phyloP scores from a whole-genome alignment of 768 basidiomycete species.

The Rossbeevera mucosa region DNA sequence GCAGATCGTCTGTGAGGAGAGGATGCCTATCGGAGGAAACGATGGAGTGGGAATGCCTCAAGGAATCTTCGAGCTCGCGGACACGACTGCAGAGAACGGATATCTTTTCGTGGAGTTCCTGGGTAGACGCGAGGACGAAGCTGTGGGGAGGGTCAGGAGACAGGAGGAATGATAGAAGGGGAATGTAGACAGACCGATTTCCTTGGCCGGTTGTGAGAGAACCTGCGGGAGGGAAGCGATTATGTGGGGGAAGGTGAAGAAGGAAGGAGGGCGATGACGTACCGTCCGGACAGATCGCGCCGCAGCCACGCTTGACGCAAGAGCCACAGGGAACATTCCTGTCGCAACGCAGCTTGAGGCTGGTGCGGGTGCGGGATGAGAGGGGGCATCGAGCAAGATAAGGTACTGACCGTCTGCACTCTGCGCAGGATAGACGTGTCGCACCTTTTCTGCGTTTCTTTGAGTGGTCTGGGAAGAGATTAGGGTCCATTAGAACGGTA shows the following conservation, averaged over 20 bases:
- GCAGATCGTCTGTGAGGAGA: slow-evolving; percentile 65
- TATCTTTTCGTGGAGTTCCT: slow-evolving; percentile 81
- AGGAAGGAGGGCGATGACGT: slow-evolving; percentile 26
- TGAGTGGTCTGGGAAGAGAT: slow-evolving; percentile 29
- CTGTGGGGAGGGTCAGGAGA: slow-evolving; percentile 31
- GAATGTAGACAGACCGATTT: slow-evolving; percentile 50
- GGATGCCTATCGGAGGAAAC: slow-evolving; percentile 60
- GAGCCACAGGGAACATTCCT: slow-evolving; percentile 73
- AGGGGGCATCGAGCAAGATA: not conserved
- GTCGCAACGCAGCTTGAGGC: slow-evolving; percentile 51
- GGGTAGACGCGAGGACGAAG: slow-evolving; percentile 75
- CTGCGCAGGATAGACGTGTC: slow-evolving; percentile 73
- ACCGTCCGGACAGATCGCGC: slow-evolving; percentile 80
- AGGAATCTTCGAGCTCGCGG: slow-evolving; percentile 69
- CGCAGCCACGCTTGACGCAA: slow-evolving; percentile 76
- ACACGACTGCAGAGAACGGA: slow-evolving; percentile 67
- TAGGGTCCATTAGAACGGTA: slow-evolving; percentile 20
- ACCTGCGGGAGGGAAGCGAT: slow-evolving; percentile 38
- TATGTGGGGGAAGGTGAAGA: slow-evolving; percentile 14
- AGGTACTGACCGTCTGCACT: slow-evolving; percentile 62
- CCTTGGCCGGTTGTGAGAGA: slow-evolving; percentile 80
- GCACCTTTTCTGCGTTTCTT: slow-evolving; percentile 70
- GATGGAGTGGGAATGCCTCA: slow-evolving; percentile 56
- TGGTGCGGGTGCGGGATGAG: not conserved
- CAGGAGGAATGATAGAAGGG: not conserved